phyloP scores from a whole-genome alignment of 257 asterid genomes.

The Lithospermum erythrorhizon region DNA sequence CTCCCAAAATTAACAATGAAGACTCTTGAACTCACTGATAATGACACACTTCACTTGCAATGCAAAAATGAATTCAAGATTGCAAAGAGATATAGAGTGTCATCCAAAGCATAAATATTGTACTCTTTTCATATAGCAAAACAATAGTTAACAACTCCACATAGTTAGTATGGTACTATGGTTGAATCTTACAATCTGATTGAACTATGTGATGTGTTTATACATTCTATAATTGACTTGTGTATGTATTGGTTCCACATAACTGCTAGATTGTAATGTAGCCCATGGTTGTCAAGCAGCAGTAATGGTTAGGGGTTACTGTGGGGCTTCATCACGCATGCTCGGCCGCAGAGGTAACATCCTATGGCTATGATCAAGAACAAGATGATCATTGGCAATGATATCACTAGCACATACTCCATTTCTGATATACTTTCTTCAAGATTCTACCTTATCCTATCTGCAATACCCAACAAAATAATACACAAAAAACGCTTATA shows the following conservation, averaged over 20 bases:
- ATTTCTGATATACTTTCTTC: slow-evolving; percentile 12
- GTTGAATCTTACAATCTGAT: no score
- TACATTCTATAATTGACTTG: not conserved
- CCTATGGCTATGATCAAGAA: slow-evolving; percentile 37
- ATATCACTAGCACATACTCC: slow-evolving; percentile 44
- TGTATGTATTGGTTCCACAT: not conserved
- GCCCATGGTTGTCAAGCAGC: not conserved
- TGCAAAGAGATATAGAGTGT: no score
- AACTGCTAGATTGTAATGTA: not conserved
- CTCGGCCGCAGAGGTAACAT: slow-evolving; percentile 47
- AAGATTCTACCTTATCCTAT: not conserved
- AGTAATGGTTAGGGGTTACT: not conserved
- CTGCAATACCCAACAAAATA: not conserved
- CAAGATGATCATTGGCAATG: slow-evolving; percentile 47
- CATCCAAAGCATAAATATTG: no score
- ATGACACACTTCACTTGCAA: no score
- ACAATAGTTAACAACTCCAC: no score
- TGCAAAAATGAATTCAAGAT: no score
- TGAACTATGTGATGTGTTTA: no score
- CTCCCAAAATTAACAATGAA: no score
- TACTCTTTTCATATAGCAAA: no score
- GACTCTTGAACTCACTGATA: no score
- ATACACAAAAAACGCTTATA: no score
- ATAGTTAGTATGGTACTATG: no score
- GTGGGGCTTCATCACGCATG: slow-evolving; percentile 7